These are phyloP conservation scores for Microcera coccophila DNA, from an alignment of 2,329 filamentous ascomycete species.

Conservation along the genomic window DNA sequence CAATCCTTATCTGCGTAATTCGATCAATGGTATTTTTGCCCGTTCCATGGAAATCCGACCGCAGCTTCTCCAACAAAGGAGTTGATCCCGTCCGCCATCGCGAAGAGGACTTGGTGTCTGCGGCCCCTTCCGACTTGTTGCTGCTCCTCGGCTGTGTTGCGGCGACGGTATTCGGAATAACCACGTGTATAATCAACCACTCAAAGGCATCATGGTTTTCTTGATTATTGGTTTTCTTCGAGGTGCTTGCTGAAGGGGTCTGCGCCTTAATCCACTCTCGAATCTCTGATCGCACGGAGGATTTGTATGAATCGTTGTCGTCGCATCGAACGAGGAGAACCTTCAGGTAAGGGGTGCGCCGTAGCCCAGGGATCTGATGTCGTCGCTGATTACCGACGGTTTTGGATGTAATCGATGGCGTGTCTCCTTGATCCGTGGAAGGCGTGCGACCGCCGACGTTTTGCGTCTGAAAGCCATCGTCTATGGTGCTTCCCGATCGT, in stretches of 20 bases:
- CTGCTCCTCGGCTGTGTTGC: conserved; percentile 69
- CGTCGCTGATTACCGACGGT: conserved; percentile 51
- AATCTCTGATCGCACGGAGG: conserved; percentile 69
- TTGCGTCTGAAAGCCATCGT: conserved; percentile 62
- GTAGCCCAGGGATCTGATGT: conserved; percentile 91
- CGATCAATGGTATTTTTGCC: conserved; percentile 69
- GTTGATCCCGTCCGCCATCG: conserved; percentile 77
- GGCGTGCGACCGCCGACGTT: conserved; percentile 41
- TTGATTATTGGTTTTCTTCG: conserved; percentile 58
- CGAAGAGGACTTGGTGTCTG: conserved; percentile 68
- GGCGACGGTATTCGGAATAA: conserved; percentile 79
- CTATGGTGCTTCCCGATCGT: conserved; percentile 35
- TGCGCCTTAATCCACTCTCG: conserved; percentile 88
- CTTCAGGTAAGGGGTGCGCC: conserved; percentile 91
- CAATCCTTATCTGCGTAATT: conserved; percentile 80
- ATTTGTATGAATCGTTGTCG: conserved; percentile 92
- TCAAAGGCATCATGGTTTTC: conserved; percentile 97
- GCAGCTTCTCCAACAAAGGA: conserved; percentile 83
- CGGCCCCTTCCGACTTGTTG: conserved; percentile 50
- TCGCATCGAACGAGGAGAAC: conserved; percentile 86
- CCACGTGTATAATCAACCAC: conserved; percentile 90
- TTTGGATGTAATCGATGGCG: conserved; percentile 30
- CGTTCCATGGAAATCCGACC: conserved; percentile 79
- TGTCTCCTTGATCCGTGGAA: conserved; percentile 38
- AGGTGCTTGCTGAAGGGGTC: conserved; percentile 55